Evolutionary conservation across 305 asterid species (phyloP).

Genomic region (Withania somnifera): DNA sequence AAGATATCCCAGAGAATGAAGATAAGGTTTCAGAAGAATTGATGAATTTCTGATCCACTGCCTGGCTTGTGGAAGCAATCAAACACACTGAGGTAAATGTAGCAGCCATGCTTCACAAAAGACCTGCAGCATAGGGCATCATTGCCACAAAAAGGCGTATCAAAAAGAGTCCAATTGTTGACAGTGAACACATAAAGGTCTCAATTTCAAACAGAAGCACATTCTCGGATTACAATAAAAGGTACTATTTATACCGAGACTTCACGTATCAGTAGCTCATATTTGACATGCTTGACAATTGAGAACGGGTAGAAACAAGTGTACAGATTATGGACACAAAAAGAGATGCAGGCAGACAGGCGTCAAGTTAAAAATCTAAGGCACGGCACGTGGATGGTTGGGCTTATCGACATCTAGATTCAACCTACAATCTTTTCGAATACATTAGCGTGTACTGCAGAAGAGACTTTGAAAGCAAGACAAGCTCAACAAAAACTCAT

Average conservation of each 20-base stretch:
- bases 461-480: not conserved
- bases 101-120: constrained; percentile 27
- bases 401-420: not conserved
- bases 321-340: not conserved
- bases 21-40: constrained; percentile 22
- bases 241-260: not conserved
- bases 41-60: constrained; percentile 19
- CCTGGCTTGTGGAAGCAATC: constrained; percentile 15
- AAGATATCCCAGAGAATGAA: constrained; percentile 30
- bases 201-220: not conserved
- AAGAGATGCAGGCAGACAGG: not conserved
- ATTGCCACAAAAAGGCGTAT: not conserved
- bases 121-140: not conserved
- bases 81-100: constrained; percentile 28
- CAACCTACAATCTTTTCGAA: not conserved
- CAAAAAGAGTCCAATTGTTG: not conserved
- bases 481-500: not conserved
- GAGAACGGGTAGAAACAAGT: not conserved
- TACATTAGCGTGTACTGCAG: not conserved
- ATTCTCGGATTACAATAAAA: not conserved
- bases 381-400: not conserved
- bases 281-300: not conserved
- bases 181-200: not conserved
- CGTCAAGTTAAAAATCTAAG: not conserved
- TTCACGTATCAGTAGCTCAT: not conserved